Conservation (phyloP, 1,139 yeast species). For the Hyphopichia khmerensis region DNA sequence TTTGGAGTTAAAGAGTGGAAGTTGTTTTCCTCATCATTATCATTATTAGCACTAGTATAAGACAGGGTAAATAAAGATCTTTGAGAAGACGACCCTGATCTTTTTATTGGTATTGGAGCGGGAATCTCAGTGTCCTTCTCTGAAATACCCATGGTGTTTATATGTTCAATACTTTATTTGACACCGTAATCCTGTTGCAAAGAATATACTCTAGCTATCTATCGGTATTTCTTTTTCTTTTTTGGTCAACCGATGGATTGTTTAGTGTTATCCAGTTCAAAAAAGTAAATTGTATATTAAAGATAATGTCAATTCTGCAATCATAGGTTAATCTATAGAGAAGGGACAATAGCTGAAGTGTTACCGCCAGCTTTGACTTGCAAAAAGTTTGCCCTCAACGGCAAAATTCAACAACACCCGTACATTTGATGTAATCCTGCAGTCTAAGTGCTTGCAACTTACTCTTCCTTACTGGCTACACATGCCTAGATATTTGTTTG, state of each 20-base stretch:
- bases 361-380: not conserved
- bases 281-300: no score
- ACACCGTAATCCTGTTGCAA: not conserved
- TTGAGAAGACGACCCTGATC: not conserved
- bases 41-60: not conserved
- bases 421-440: not conserved
- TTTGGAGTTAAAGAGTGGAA: slow-evolving; percentile 29
- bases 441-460: no score
- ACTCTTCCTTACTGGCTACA: no score
- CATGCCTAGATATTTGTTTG: no score
- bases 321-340: no score
- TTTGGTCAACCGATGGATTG: no score
- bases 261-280: no score
- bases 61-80: not conserved
- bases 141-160: not conserved
- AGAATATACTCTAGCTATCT: no score
- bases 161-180: not conserved
- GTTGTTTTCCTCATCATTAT: slow-evolving; percentile 2
- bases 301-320: no score
- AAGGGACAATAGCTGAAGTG: no score
- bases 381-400: not conserved
- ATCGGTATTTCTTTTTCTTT: no score
- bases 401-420: not conserved
- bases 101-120: slow-evolving; percentile 22
- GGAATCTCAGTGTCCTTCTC: slow-evolving; percentile 4